Evolutionary conservation across 495 filamentous ascomycete species (phyloP), one percentile per base, ranked within the genome.

Genomic region (Collariella sp.): DNA sequence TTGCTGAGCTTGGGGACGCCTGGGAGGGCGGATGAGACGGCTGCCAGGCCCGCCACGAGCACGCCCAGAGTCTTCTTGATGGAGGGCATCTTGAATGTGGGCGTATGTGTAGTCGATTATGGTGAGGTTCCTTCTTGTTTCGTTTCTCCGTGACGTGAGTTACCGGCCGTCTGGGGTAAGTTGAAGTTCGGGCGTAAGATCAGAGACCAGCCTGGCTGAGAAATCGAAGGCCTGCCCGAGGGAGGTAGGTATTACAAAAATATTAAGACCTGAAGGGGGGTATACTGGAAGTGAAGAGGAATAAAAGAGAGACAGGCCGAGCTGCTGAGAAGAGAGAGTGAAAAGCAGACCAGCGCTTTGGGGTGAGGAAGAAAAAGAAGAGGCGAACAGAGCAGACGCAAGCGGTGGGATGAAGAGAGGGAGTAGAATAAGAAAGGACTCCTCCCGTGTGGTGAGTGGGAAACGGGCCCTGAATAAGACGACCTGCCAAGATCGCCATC

Each of bases 331-430:
- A 57, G 69, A 67, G 70, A 74, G 67, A 67, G 64, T 4, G 9
- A 31, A 76, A 74, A 80, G 76, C 77, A 80, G 73, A 78, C 76
- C 76, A 74, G 76, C 71, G 77, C 76, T 80, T 77, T 67, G 66
- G 58, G 45, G 38, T 49, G 41, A 47, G 59, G 41, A 34, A 56
- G 62, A 67, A 69, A 36, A 47, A 57, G 41, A 34, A 56, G 62
- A 67, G 69, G 64, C 59, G 68, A 68, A 70, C 67, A 70, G 63
- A 67, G 62, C 29, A 55, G 31, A 20, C 31, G 40, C 20, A 55
- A 45, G 54, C 47, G 16, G 47, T 57, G 50, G 46, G 46, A 50
- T 48, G 52, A 50, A 58, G n/a, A n/a, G n/a, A n/a, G n/a, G 56
- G 58, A 43, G 48, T 55, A 50, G 24, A 57, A 54, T 46, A 67